Evolutionary conservation across 176 grass and related monocot species (phyloP), one percentile per base, ranked within the genome.

Genomic region (Tillandsia leiboldiana): DNA sequence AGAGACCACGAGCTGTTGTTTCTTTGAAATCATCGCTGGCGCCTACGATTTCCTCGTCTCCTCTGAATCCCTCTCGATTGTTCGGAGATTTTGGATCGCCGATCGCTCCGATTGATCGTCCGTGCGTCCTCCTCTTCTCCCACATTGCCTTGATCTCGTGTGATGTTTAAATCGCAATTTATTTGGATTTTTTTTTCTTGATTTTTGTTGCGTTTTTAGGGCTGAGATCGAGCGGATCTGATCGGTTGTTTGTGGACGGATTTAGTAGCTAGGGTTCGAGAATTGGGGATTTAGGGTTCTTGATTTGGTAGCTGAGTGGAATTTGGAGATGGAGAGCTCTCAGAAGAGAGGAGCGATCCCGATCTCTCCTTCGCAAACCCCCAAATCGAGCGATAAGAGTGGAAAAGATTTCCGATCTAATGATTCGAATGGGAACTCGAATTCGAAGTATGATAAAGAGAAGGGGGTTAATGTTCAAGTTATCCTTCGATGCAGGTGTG

Each of bases 381-480:
- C 95, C 2, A 99, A 82, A 79, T 90, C 87, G 1, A 82, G 48
- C 1, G 95, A 99, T 50, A 97, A 85, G 69, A 74, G 65, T 12
- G 85, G 85, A 26, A 89, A 83, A 84, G 93, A 99, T 52, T 66
- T 86, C 66, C 88, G 95, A 67, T 99, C 82, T 0, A 73, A 81
- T 9, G 95, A 93, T 8, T 66, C 84, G 20, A 99, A 94, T 12
- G 87, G 87, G 9, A 72, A 76, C 26, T 48, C 74, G 68, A 89
- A 74, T 61, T 8, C 66, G 0, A 99, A 86, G 72, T 86, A 82
- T 50, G 95, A 99, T 20, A 99, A 77, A 75, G 91, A 96, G 53
- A 96, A 96, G 74, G 95, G 95, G 48, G 95, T 99, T 75, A 99
- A 99, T 86, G 95, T 99, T 69, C 95, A 99, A 73, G 95, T 99